Conservation (phyloP, 1,284 basidiomycete species). For the Trichosporon ovoides region DNA sequence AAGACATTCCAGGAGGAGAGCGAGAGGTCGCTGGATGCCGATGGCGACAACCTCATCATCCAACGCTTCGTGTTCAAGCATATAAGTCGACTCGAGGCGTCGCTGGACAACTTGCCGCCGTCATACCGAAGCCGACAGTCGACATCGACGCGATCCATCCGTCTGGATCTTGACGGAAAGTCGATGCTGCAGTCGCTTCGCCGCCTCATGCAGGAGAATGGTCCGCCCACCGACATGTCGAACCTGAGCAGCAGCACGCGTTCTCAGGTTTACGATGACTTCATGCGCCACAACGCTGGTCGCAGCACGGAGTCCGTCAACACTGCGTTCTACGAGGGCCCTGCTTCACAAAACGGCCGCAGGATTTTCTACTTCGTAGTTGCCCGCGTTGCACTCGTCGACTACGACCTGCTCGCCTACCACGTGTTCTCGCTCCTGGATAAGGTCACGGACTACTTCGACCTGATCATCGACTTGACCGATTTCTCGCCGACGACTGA, state of each 20-base stretch:
- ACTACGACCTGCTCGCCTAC: slow-evolving; percentile 77
- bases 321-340: slow-evolving; percentile 63
- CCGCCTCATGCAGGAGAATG: slow-evolving; percentile 67
- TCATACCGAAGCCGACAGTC: slow-evolving; percentile 23
- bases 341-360: slow-evolving; percentile 48
- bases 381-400: slow-evolving; percentile 73
- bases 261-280: slow-evolving; percentile 50
- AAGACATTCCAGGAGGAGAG: slow-evolving; percentile 36
- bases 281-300: slow-evolving; percentile 65
- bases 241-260: slow-evolving; percentile 55
- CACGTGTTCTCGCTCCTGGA: slow-evolving; percentile 67
- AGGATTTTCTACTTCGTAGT: slow-evolving; percentile 52
- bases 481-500: slow-evolving; percentile 70
- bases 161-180: slow-evolving; percentile 60
- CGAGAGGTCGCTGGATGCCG: slow-evolving; percentile 32
- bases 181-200: slow-evolving; percentile 71
- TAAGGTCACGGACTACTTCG: slow-evolving; percentile 53
- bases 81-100: slow-evolving; percentile 29
- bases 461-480: slow-evolving; percentile 77
- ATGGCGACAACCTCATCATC: slow-evolving; percentile 37
- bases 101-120: slow-evolving; percentile 29
- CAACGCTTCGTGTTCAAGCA: slow-evolving; percentile 42
- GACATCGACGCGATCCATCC: slow-evolving; percentile 23
- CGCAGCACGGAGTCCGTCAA: slow-evolving; percentile 60
- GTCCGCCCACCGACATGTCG: slow-evolving; percentile 63